phyloP scores from a whole-genome alignment of 2,329 filamentous ascomycete species.

The Trichoderma guizhouense region DNA sequence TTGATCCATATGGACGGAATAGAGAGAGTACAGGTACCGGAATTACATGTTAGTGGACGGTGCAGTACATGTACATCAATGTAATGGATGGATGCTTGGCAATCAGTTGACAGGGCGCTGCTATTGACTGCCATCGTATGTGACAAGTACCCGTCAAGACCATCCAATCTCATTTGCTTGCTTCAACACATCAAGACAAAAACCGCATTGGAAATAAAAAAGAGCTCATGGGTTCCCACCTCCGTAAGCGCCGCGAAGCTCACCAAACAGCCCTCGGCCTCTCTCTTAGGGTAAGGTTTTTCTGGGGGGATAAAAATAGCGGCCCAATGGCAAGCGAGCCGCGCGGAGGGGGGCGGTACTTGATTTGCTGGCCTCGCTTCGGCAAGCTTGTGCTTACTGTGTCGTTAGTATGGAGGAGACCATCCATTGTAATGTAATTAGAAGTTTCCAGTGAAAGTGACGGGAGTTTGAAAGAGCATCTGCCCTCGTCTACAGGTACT shows the following conservation, averaged over 20 bases:
- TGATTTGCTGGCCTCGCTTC: slow-evolving; percentile 11
- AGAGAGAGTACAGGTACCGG: neutral
- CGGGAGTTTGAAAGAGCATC: neutral
- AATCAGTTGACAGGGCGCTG: neutral
- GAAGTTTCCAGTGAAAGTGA: neutral
- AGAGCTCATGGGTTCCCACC: neutral
- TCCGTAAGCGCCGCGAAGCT: slow-evolving; percentile 15
- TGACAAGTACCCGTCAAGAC: neutral
- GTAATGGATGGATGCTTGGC: neutral
- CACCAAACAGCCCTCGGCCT: slow-evolving; percentile 3
- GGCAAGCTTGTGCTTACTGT: neutral
- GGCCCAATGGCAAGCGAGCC: slow-evolving; percentile 9
- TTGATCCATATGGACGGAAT: neutral
- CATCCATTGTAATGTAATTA: neutral
- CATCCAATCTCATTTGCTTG: neutral
- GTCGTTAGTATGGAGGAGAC: neutral
- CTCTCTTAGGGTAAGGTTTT: neutral
- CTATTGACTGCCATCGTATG: neutral
- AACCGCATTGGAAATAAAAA: neutral
- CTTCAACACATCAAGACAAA: neutral
- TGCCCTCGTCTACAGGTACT: neutral
- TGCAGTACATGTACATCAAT: neutral
- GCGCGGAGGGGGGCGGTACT: neutral
- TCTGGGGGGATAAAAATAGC: slow-evolving; percentile 9
- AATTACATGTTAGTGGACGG: neutral